Evolutionary conservation across 2,329 filamentous ascomycete genomes (phyloP), one percentile per base, ranked within the genome.

Genomic region (Amylocarpus encephaloides): DNA sequence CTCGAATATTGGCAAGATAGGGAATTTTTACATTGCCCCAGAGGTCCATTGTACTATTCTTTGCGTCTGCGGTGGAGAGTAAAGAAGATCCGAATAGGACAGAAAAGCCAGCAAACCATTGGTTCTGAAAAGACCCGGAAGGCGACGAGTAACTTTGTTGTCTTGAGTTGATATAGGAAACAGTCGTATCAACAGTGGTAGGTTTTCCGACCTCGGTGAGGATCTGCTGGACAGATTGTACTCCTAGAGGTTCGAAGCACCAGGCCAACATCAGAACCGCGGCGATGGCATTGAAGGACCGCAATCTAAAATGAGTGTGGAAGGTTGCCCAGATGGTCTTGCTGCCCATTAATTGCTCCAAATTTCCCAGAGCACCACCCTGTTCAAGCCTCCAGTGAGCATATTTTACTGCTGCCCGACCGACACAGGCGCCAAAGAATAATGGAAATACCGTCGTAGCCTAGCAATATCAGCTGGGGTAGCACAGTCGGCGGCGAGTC

Each of bases 291-390:
- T 66, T 64, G 42, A 64, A 51, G 1, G 58, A 53, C 16, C 59
- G 51, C 5, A 67, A 56, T 38, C 57, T 51, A 10, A 64, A 46
- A 29, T 63, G 59, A 6, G 64, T 65, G 1, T 51, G 43, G 11
- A 66, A 34, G 7, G 64, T 56, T 26, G 59, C 57, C 6, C 55
- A 58, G 6, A 67, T 58, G 1, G 65, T 65, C n/a, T 61, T 59
- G 33, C 63, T 66, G 42, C 64, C 65, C 51, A 64, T 58, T 2
- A 64, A 48, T 35, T 66, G 63, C 41, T 67, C 64, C 5, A 67
- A 51, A 13, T 52, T 49, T 13, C 56, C 58, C 1, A 66, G 48
- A 4, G 50, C 61, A 13, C 58, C 52, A 11, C 64, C 64, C 29
- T 54, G 51, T 48, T 67, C 63, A 10, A 67, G 58, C 26, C 55